These are phyloP conservation scores for Ophiostoma piceae DNA, from an alignment of 2,329 filamentous ascomycete genomes.

Conservation along the genomic window DNA sequence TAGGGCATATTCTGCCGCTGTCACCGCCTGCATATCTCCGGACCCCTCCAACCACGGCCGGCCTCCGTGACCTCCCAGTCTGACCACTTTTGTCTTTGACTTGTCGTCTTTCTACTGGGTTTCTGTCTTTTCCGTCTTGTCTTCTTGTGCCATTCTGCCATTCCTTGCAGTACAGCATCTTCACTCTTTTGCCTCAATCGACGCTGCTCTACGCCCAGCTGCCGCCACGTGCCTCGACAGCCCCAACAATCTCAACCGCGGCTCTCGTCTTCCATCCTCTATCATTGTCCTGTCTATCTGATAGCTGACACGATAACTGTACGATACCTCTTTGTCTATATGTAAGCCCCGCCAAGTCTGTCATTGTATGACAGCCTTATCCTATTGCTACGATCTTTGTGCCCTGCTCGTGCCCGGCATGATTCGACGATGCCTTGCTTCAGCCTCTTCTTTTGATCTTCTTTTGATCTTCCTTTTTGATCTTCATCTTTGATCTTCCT, in stretches of 20 bases:
- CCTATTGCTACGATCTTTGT: not conserved
- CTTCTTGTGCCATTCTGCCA: not conserved
- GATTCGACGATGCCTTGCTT: not conserved
- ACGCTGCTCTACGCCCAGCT: not conserved
- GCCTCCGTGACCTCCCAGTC: not conserved
- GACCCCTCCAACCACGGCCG: slow-evolving; percentile 1
- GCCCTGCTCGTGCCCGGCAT: not conserved
- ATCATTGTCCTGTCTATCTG: not conserved
- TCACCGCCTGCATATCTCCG: slow-evolving; percentile 6
- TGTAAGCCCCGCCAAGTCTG: not conserved
- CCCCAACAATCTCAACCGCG: not conserved
- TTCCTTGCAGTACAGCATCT: not conserved
- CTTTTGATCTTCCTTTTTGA: not conserved
- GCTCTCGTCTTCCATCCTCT: not conserved
- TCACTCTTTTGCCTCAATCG: not conserved
- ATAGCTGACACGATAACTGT: not conserved
- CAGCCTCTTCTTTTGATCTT: not conserved
- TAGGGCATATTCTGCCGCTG: not conserved
- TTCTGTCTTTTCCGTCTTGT: not conserved
- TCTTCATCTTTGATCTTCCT: not conserved
- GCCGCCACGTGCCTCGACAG: not conserved
- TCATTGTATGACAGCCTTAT: not conserved
- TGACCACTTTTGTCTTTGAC: not conserved
- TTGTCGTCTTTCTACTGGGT: too few species aligned
- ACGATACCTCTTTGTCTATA: not conserved